These are phyloP conservation scores for Myrica gale DNA, from an alignment of 306 rosid species.

Conservation along the genomic window DNA sequence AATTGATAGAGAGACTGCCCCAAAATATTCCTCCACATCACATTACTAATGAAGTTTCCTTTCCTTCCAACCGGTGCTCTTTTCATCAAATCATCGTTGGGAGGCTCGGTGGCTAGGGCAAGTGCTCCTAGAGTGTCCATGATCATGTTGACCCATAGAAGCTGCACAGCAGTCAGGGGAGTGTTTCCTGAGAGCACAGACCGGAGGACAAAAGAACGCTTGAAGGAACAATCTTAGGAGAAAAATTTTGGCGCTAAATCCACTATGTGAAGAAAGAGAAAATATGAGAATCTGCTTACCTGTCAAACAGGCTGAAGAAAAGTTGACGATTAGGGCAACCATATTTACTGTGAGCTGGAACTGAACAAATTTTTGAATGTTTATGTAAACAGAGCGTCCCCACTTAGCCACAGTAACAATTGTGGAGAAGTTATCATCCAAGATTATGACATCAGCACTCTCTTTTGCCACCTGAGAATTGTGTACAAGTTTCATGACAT, in stretches of 20 bases:
- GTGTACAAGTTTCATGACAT: slow-evolving; percentile 22
- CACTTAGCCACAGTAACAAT: slow-evolving; percentile 94
- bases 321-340: slow-evolving; percentile 94
- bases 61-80: slow-evolving; percentile 92
- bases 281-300: slow-evolving; percentile 43
- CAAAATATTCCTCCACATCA: slow-evolving; percentile 97
- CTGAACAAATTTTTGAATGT: slow-evolving; percentile 97
- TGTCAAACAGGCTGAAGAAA: slow-evolving; percentile 91
- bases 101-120: slow-evolving; percentile 97
- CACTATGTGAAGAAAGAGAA: slow-evolving; percentile 19
- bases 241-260: slow-evolving; percentile 9
- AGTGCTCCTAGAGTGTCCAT: slow-evolving; percentile 99
- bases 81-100: slow-evolving; percentile 81
- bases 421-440: slow-evolving; percentile 94
- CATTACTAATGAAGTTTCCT: slow-evolving; percentile 90
- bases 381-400: slow-evolving; percentile 98
- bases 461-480: slow-evolving; percentile 90
- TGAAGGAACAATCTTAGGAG: background rate
- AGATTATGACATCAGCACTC: slow-evolving; percentile 94
- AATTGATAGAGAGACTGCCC: slow-evolving; percentile 92
- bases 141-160: slow-evolving; percentile 99
- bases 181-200: slow-evolving; percentile 60
- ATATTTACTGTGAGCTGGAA: slow-evolving; percentile 94
- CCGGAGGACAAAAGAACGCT: slow-evolving; percentile 8
- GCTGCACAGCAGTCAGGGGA: slow-evolving; percentile 99